Base-by-base conservation (phyloP, 345 rosid species). In the Rubroshorea leprosula region DNA sequence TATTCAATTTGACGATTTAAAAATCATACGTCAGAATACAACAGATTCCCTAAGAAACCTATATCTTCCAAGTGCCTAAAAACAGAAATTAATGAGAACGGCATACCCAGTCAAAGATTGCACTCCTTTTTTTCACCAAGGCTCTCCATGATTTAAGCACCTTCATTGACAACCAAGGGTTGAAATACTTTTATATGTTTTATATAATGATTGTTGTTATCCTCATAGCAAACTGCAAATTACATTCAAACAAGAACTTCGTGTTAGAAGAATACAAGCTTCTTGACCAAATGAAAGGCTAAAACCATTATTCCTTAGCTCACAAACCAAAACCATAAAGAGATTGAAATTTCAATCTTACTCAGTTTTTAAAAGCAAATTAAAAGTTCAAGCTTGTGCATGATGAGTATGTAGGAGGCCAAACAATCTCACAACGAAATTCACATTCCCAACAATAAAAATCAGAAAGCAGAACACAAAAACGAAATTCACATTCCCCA, bases 81-180 rank as follows among this genome's bases (percentile, higher is more conserved):
- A 31, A 39, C 49, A 44, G 8, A 31, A 48, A 20, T 6, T 12
- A 41, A 65, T 61, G 12, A 49, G 24, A 21, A 49, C 22, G 55
- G n/a, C 71, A 59, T 81, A 89, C 99, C 85, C 81, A 80, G 18
- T 93, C 99, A 72, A 68, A 67, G 58, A 71, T 59, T 23, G 84
- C 67, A 64, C 68, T 85, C 70, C 76, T 78, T 72, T 77, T 83
- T 53, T 75, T 78, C 49, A 82, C 71, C 54, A 82, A 60, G 22
- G 81, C 77, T 62, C 67, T 83, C 92, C 88, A 87, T 57, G 91
- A 68, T 72, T 78, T 85, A 72, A 86, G 55, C 45, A 80, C 55
- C 76, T 72, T 89, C 96, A 89, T 86, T 50, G 87, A 80, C 68
- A 70, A 65, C 50, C 63, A 58, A 66, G 31, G 49, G 41, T 6